Percentiles rank a stretch among this genome's conserved stretches.
Conservation (phyloP, 345 rosid species). For the Fremontodendron californicum region DNA sequence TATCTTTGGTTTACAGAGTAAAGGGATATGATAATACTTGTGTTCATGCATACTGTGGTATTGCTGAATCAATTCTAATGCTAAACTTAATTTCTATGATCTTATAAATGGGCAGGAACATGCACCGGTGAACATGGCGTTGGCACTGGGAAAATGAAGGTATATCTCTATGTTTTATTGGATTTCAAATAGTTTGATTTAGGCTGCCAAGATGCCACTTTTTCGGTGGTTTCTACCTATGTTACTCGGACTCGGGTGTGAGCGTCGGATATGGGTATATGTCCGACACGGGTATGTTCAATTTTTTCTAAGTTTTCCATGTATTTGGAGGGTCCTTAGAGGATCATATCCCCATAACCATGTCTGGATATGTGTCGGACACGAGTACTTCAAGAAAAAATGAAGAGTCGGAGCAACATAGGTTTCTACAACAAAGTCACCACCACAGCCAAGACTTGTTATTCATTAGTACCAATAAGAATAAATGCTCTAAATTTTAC, state of each 20-base stretch:
- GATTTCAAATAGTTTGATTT: neutral
- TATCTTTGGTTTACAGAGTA: neutral
- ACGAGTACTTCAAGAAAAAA: too few relatives aligned
- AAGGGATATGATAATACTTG: neutral
- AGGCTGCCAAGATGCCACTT: neutral
- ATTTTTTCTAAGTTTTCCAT: too few relatives aligned
- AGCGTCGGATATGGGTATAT: too few relatives aligned
- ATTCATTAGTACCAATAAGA: neutral
- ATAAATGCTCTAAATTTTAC: neutral
- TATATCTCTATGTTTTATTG: conserved; percentile 17
- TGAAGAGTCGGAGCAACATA: too few relatives aligned
- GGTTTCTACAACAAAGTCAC: neutral
- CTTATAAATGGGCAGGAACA: conserved; percentile 55
- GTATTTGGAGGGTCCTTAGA: too few relatives aligned
- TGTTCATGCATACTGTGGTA: neutral
- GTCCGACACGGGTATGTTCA: too few relatives aligned
- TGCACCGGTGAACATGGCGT: conserved; percentile 97
- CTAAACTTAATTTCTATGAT: conserved; percentile 8
- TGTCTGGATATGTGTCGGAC: too few relatives aligned
- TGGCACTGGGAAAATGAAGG: conserved; percentile 96
- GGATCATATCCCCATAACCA: too few relatives aligned
- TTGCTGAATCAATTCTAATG: neutral
- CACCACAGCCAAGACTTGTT: neutral
- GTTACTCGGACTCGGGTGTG: too few relatives aligned
- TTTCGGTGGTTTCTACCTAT: neutral